Evolutionary conservation across 2,329 filamentous ascomycete species (phyloP).

Genomic region (Exophiala spinifera): DNA sequence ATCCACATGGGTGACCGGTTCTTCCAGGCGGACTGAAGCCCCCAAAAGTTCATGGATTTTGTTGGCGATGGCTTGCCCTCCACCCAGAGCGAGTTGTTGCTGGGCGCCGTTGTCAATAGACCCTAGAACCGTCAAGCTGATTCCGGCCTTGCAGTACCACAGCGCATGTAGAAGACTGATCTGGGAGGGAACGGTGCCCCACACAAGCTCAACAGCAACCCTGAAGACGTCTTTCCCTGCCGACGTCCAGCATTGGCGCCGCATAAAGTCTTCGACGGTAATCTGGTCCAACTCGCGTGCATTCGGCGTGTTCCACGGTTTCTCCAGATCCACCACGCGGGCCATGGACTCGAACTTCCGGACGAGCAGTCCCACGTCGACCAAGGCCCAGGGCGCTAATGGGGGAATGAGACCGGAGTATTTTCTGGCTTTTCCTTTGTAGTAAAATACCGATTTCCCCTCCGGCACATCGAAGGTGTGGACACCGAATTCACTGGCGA

Average conservation of each 20-base stretch:
- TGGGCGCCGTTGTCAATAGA: neutral
- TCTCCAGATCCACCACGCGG: neutral
- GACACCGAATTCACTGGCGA: slow-evolving; percentile 26
- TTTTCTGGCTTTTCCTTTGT: neutral
- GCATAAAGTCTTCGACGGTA: neutral
- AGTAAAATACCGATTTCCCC: neutral
- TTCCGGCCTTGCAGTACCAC: neutral
- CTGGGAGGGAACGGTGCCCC: neutral
- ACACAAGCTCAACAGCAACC: neutral
- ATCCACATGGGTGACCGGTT: neutral
- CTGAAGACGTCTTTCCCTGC: neutral
- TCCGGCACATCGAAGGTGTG: slow-evolving; percentile 9
- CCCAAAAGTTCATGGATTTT: neutral
- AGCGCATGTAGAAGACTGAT: neutral
- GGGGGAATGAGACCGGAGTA: neutral
- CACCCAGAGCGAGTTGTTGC: neutral
- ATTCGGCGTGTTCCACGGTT: neutral
- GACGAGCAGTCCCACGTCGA: neutral
- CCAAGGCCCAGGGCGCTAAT: neutral
- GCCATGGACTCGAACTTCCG: neutral
- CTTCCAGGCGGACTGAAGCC: neutral
- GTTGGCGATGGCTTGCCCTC: neutral
- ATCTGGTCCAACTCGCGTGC: neutral
- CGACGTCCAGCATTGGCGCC: neutral
- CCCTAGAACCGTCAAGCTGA: neutral